Conservation (phyloP, 1,284 basidiomycete species). For the Trametes polyzona region DNA sequence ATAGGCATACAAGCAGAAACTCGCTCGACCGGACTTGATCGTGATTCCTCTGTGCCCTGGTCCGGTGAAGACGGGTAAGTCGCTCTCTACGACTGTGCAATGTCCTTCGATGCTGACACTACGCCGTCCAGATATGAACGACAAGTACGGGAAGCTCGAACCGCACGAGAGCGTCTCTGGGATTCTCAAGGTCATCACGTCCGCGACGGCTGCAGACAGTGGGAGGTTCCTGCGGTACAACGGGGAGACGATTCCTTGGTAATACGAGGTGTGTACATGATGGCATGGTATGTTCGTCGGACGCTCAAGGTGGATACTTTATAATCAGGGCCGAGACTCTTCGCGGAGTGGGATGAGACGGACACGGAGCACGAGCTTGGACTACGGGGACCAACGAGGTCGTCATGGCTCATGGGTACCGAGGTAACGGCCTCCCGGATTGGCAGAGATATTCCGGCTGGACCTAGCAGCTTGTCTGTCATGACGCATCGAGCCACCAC, state of each 20-base stretch:
- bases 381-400: too few relatives aligned
- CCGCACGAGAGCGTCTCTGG: conserved; percentile 32
- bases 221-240: conserved; percentile 9
- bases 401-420: too few relatives aligned
- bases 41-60: conserved; percentile 33
- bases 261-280: too few relatives aligned
- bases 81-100: conserved; percentile 29
- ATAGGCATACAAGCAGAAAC: conserved; percentile 39
- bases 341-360: too few relatives aligned
- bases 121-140: conserved; percentile 38
- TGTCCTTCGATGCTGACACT: conserved; percentile 4
- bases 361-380: too few relatives aligned
- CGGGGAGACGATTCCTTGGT: conserved; percentile 13
- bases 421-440: too few relatives aligned
- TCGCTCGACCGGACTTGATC: conserved; percentile 31
- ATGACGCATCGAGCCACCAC: too few relatives aligned
- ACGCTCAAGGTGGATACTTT: too few relatives aligned
- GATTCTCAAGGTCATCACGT: conserved; percentile 30
- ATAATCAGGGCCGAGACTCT: too few relatives aligned
- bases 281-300: too few relatives aligned
- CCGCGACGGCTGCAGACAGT: conserved; percentile 21
- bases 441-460: too few relatives aligned
- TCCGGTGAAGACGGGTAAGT: conserved; percentile 40
- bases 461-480: too few relatives aligned
- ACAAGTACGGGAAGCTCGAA: conserved; percentile 33